Conservation (phyloP, 2,329 filamentous ascomycete genomes). For the Microcyclospora pomicola region DNA sequence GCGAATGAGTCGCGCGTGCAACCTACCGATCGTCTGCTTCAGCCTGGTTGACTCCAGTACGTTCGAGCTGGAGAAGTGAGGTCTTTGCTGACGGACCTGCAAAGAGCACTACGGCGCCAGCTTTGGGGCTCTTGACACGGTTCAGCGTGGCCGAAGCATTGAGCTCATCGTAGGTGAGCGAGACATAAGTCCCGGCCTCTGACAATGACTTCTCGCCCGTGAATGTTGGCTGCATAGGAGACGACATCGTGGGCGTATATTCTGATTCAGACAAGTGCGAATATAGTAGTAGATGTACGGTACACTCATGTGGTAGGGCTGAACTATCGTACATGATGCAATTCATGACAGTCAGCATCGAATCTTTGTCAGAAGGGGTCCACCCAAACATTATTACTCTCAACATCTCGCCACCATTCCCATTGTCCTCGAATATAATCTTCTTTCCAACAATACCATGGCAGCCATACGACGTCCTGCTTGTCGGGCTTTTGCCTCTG, state of each 20-base stretch:
- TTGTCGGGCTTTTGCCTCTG: slow-evolving; percentile 14
- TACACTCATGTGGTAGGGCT: no score
- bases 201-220: slow-evolving; percentile 15
- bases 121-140: slow-evolving; percentile 56
- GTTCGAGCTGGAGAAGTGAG: neutral
- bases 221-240: slow-evolving; percentile 5
- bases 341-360: no score
- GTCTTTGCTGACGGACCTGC: slow-evolving; percentile 39
- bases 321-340: no score
- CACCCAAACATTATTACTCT: no score
- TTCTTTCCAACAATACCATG: slow-evolving; percentile 6
- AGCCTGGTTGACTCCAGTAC: no score
- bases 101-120: slow-evolving; percentile 65
- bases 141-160: slow-evolving; percentile 45
- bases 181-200: slow-evolving; percentile 48
- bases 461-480: slow-evolving; percentile 13
- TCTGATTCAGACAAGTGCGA: no score
- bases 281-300: no score
- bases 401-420: no score
- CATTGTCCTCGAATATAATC: no score
- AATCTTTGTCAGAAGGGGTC: no score
- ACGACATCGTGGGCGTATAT: neutral
- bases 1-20: slow-evolving; percentile 59
- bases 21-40: slow-evolving; percentile 9
- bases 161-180: slow-evolving; percentile 51